Base-by-base conservation (phyloP, 2,329 filamentous ascomycete species). In the Boeremia exigua region DNA sequence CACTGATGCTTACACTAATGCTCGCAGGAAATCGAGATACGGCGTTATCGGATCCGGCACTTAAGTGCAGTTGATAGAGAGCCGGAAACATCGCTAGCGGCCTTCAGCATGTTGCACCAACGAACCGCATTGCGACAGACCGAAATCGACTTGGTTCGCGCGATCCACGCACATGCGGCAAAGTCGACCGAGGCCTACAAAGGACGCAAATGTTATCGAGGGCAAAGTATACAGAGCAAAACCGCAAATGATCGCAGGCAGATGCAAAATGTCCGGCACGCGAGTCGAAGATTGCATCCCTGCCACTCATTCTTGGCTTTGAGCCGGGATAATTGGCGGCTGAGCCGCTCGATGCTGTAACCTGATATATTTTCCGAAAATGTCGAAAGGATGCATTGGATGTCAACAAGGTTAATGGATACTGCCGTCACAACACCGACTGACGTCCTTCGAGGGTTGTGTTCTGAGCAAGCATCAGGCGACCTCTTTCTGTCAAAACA, bases 401-500 rank as follows among this genome's bases (percentile, higher is more conserved):
- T 27, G 37, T 15, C 28, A 45, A 30, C 29, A n/a, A 23, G 28
- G 19, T 45, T 34, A 27, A 42, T 37, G 40, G 30, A 23, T 12
- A 25, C 14, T 30, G 23, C 29, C 2, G 12, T 30, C 33, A 29
- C 39, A 45, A 23, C 39, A 15, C 46, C 45, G 25, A 28, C 29
- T 28, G 37, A n/a, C 25, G 10, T 19, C 17, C 52, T 14, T 14
- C 43, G 14, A 30, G 29, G 28, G 34, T 36, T 3, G 10, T 19
- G 11, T 30, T 15, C n/a, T 36, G 15, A 17, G 28, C 43, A 48
- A 9, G 56, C 48, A 58, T 65, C 58, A 50, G 30, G 54, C 53
- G 36, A 60, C 62, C 60, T 55, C 28, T 56, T 68, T 62, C 48
- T 50, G 45, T 58, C 49, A 65, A 66, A 63, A 63, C 34, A 61